Base-by-base conservation (phyloP, 1,284 basidiomycete genomes). In the Cutaneotrichosporon sp. region DNA sequence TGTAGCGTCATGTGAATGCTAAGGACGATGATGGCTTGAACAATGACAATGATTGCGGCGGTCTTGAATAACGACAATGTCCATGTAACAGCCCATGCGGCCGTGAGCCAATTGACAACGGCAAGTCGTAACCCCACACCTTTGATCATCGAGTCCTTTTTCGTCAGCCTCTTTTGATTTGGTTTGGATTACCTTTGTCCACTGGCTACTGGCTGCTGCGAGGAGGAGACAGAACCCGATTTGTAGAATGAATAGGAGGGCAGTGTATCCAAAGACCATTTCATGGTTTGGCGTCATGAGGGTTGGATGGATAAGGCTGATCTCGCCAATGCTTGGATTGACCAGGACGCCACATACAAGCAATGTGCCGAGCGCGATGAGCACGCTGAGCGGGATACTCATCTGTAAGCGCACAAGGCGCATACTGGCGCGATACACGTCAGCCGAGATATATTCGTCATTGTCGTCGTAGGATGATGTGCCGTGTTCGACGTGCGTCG, bases 171-270 rank as follows among this genome's bases (percentile, higher is more conserved):
- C 32, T 10, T 7, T 34, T 30, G 46, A 38, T 22, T 21, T n/a
- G 3, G 11, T 8, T 18, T 2, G 6, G 63, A 77, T 52, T 65
- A 88, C 89, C 83, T 93, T 95, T 13, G 92, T 94, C 73, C 91
- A 90, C 0, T 86, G 82, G 64, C 87, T 90, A n/a, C 84, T 82
- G 0, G 87, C 86, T 1, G 89, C 69, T 0, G 91, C 85, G 7
- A 95, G 83, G 16, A 92, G 81, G 4, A 91, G 70, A 65, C 91
- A 94, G 73, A 93, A 91, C 0, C 90, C 91, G 58, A 94, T 84
- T 67, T 79, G 73, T n/a, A 80, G 65, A 2, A 75, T 63, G 65
- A 79, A 83, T 5, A 82, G 66, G n/a, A 81, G 52, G 4, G 76
- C 78, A 64, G 90, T 84, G 77, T 91, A 95, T 9, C 86, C 73